A percentile compares a stretch with the other conserved stretches of the same genome.
Conservation (phyloP, 108 stramenopile species). For the Epithemia pelagica region DNA sequence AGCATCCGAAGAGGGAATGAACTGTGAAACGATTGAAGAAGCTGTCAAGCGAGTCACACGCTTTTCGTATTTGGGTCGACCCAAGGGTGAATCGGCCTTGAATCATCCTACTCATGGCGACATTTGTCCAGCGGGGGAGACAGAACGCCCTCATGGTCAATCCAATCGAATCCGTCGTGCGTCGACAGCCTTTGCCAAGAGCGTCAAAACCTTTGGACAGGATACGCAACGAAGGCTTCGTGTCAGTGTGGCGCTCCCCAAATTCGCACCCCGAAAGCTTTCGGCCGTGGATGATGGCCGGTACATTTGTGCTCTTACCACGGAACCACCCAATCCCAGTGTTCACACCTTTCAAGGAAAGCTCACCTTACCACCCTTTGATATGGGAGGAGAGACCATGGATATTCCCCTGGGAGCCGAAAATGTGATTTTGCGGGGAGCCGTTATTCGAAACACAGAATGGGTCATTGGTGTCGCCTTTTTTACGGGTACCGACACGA, state of each 20-base stretch:
- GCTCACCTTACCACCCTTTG: conserved; percentile 51
- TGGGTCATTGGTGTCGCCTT: conserved; percentile 93
- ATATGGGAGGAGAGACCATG: conserved; percentile 25
- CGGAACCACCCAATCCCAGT: conserved; percentile 85
- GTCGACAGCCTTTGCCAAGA: not conserved
- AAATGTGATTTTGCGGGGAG: conserved; percentile 89
- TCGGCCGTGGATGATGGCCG: conserved; percentile 11
- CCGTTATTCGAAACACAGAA: conserved; percentile 91
- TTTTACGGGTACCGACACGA: conserved; percentile 94
- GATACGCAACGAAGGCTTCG: not conserved
- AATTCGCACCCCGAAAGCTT: not conserved
- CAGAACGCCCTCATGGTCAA: not conserved
- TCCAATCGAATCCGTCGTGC: not conserved
- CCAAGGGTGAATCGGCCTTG: conserved; percentile 39
- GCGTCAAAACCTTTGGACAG: not conserved
- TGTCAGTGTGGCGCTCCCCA: not conserved
- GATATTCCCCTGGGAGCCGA: conserved; percentile 78
- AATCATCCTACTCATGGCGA: conserved; percentile 33
- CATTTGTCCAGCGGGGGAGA: not conserved
- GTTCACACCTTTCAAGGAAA: conserved; percentile 89
- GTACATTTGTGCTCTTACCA: conserved; percentile 52
- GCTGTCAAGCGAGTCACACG: conserved; percentile 63
- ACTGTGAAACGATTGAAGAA: conserved; percentile 50
- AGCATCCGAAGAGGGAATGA: conserved; percentile 11
- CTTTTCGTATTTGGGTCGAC: conserved; percentile 56